phyloP scores from a whole-genome alignment of 306 rosid genomes.

The Vachellia pachyceras region DNA sequence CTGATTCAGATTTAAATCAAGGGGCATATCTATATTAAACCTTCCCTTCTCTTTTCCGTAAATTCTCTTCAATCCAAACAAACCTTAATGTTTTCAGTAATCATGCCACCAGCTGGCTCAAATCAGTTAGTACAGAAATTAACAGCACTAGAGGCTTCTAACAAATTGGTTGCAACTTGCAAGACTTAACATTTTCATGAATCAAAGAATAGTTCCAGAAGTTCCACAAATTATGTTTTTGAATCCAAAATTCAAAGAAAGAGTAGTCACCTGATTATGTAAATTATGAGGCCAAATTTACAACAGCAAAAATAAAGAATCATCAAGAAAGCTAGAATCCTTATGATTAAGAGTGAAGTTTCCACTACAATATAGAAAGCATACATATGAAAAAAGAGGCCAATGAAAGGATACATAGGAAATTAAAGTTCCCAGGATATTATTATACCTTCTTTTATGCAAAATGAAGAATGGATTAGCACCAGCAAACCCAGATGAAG shows the following conservation, averaged over 20 bases:
- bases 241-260: background rate
- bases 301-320: background rate
- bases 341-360: background rate
- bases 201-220: background rate
- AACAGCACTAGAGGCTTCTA: conserved; percentile 5
- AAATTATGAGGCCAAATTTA: background rate
- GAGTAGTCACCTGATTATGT: conserved; percentile 10
- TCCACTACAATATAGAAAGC: background rate
- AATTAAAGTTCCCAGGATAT: background rate
- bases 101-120: background rate
- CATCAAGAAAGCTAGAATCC: background rate
- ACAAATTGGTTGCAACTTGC: background rate
- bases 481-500: conserved; percentile 44
- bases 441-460: conserved; percentile 62
- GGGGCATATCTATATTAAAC: background rate
- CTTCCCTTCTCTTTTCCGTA: background rate
- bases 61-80: no score
- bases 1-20: background rate
- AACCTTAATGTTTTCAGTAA: background rate
- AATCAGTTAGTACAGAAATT: conserved; percentile 8
- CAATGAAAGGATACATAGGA: background rate
- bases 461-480: conserved; percentile 52
- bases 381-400: background rate
- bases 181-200: conserved; percentile 5
- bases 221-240: background rate